phyloP scores from a whole-genome alignment of 345 rosid genomes.

The Hibiscus mutabilis region DNA sequence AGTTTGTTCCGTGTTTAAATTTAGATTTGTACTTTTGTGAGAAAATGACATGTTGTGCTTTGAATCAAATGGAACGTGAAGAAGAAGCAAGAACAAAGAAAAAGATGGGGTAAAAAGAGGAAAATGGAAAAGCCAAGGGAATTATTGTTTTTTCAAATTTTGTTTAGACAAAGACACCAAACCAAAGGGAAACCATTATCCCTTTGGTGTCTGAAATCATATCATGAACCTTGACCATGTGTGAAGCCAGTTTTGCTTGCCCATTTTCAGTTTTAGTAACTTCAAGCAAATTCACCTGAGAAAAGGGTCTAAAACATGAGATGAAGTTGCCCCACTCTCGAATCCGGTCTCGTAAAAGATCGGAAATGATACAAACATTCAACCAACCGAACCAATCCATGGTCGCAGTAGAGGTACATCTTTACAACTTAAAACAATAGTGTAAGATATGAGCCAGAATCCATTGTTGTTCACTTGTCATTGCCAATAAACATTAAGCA shows the following conservation, averaged over 20 bases:
- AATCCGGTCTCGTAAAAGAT: too few species aligned
- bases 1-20: too few species aligned
- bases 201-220: neutral
- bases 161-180: slow-evolving; percentile 22
- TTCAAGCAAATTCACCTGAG: neutral
- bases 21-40: too few species aligned
- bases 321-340: too few species aligned
- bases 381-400: too few species aligned
- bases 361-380: too few species aligned
- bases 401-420: too few species aligned
- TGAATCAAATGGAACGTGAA: slow-evolving; percentile 31
- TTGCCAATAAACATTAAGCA: neutral
- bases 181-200: neutral
- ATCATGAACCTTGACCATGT: slow-evolving; percentile 4
- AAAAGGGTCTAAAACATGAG: too few species aligned
- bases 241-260: neutral
- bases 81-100: slow-evolving; percentile 19
- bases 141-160: slow-evolving; percentile 13
- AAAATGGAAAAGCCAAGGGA: slow-evolving; percentile 14
- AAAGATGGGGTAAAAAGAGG: neutral
- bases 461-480: too few species aligned
- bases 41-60: too few species aligned
- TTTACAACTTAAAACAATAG: too few species aligned
- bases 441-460: too few species aligned
- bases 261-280: neutral